Conservation (phyloP, 2,329 filamentous ascomycete species). For the Calonectria fujianensis region DNA sequence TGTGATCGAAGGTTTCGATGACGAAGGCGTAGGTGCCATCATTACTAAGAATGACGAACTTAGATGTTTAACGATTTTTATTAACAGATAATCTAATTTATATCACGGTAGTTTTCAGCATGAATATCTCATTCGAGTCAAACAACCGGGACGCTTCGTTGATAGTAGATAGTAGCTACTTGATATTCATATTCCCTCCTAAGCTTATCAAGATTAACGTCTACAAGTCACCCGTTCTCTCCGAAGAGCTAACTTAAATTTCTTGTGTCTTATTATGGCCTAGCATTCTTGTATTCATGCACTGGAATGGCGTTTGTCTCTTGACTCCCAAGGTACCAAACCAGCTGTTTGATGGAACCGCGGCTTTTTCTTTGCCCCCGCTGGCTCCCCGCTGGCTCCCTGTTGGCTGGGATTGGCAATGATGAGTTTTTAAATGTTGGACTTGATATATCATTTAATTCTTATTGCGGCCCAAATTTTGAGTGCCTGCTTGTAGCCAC, state of each 20-base stretch:
- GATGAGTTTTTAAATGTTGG: not conserved
- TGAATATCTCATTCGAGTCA: not conserved
- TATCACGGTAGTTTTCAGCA: not conserved
- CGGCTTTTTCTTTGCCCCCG: not conserved
- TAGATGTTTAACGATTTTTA: not conserved
- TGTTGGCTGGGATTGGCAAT: not conserved
- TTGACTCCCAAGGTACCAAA: not conserved
- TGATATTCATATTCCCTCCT: not conserved
- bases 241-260: not conserved
- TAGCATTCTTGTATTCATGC: not conserved
- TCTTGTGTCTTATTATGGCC: not conserved
- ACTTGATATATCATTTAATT: not conserved
- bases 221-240: not conserved
- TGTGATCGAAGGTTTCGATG: not conserved
- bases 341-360: not conserved
- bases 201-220: not conserved
- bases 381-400: not conserved
- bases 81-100: not conserved
- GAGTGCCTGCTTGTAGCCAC: not conserved
- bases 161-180: not conserved
- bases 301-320: not conserved
- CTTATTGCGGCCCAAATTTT: not conserved
- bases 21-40: not conserved
- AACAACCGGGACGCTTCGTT: not conserved
- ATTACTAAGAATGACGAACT: not conserved